Base-by-base conservation (phyloP, 805 yeast species). In the Metschnikowia baotianmanensis region DNA sequence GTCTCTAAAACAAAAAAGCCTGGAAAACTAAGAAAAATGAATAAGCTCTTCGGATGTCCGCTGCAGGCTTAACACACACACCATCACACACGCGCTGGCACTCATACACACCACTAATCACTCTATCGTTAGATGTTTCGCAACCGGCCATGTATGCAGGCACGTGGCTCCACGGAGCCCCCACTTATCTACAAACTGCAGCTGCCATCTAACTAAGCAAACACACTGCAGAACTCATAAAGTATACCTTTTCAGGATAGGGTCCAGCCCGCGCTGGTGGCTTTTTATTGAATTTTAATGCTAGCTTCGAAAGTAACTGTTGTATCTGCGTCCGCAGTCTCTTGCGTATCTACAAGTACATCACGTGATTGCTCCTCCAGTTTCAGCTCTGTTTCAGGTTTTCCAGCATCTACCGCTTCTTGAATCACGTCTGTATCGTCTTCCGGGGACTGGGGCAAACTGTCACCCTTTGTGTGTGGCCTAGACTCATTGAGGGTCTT, bases 1-100 rank as follows among this genome's bases (percentile, higher is more conserved):
- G 38, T 40, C 43, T 40, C 32, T 33, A 40, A 34, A 33, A 23
- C 22, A 6, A 20, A 40, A n/a, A 40, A 15, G 35, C 31, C 31
- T 23, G 9, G 12, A 23, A 12, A 25, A 15, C 22, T 28, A 20
- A 40, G 43, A 34, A 21, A 38, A 34, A 39, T n/a, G 31, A 19
- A 33, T 22, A 26, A 6, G 31, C 34, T 19, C 37, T 34, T 29
- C 31, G 22, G 24, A n/a, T 28, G 29, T 29, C 16, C 24, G 38
- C 28, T 22, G 30, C 38, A 39, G 26, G 30, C 32, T 34, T 23
- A 32, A 29, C 36, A 26, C 42, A 25, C 24, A 28, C 36, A 32
- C 34, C n/a, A 18, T 17, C 32, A 12, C 26, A 27, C 32, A 35
- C 38, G 20, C 38, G 15, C 23, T 24, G 25, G 16, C 30, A 23